Percentiles rank a stretch among this genome's conserved stretches.
Evolutionary conservation across 179 eudicot genomes (phyloP).

Genomic region (Spinacia oleracea): DNA sequence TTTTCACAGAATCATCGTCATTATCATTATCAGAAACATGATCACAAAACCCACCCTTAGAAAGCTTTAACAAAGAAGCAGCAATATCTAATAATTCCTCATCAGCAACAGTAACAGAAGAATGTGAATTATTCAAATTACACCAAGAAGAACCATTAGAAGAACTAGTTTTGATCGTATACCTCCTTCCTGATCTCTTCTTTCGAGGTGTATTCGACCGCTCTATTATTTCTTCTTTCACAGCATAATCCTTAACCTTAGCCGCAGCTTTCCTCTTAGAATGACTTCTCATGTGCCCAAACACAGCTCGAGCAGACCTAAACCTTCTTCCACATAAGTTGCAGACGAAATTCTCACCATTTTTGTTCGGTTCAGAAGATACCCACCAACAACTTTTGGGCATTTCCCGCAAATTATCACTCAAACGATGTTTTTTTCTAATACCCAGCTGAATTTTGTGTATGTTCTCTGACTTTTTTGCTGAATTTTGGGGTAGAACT

Average conservation of each 20-base stretch:
- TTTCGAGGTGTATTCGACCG: conserved; percentile 16
- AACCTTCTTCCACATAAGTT: conserved; percentile 34
- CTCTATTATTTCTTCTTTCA: not conserved
- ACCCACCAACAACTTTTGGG: conserved; percentile 21
- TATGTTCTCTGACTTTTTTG: not conserved
- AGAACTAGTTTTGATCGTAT: conserved; percentile 14
- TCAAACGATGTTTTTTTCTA: conserved; percentile 4
- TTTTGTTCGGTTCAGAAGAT: not conserved
- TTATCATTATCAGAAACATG: conserved; percentile 23
- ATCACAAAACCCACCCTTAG: conserved; percentile 29
- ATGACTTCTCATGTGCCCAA: conserved; percentile 38
- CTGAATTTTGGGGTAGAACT: not conserved
- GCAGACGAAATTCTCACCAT: conserved; percentile 12
- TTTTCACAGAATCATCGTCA: conserved; percentile 15
- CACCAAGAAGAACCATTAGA: conserved; percentile 18
- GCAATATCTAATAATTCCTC: conserved; percentile 36
- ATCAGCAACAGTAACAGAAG: conserved; percentile 23
- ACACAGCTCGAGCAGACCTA: conserved; percentile 29
- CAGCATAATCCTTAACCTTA: not conserved
- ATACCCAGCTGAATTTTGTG: conserved; percentile 20
- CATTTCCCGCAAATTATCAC: not conserved
- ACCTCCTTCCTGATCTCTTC: conserved; percentile 37
- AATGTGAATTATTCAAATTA: conserved; percentile 14
- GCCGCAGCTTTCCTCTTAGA: not conserved
- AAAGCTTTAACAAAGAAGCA: conserved; percentile 38